A percentile compares a stretch with the other conserved stretches of the same genome.
Evolutionary conservation across 23 red algal species (phyloP).

Genomic region (Cyanidiococcus yangmingshanensis): DNA sequence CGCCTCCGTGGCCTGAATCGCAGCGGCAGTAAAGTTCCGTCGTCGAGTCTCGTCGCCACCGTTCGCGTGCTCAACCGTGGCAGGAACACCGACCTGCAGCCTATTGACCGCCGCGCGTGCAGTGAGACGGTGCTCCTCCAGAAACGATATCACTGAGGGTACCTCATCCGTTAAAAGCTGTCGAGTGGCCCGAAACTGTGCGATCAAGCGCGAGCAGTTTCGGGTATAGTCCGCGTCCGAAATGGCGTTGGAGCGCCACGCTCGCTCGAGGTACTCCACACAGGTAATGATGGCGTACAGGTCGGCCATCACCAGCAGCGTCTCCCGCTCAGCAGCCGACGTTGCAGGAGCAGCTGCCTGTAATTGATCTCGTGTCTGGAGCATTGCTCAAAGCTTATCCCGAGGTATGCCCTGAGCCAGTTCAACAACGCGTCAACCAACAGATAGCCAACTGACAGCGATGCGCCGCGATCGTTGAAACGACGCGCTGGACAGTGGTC

Average conservation of each 20-base stretch:
- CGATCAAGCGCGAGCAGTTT: background rate
- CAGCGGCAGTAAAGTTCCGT: slow-evolving; percentile 8
- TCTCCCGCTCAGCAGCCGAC: background rate
- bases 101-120: slow-evolving; percentile 9
- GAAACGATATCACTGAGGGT: slow-evolving; percentile 15
- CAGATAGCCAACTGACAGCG: too few species aligned
- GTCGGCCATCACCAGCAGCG: slow-evolving; percentile 8
- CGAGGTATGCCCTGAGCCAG: too few species aligned
- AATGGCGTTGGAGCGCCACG: slow-evolving; percentile 15
- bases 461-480: too few species aligned
- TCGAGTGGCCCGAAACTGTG: slow-evolving; percentile 7
- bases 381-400: too few species aligned
- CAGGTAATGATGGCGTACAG: slow-evolving; percentile 10
- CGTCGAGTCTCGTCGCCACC: background rate
- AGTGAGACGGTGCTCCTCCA: slow-evolving; percentile 2
- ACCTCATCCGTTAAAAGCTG: slow-evolving; percentile 7
- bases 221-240: slow-evolving; percentile 2
- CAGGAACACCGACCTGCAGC: slow-evolving; percentile 12
- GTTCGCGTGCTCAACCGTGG: slow-evolving; percentile 17
- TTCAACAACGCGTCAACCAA: too few species aligned
- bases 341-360: background rate
- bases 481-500: too few species aligned
- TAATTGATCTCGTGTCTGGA: too few species aligned
- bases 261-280: background rate
- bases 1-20: slow-evolving; percentile 12